Evolutionary conservation across 441 rosid species (phyloP), one percentile per base, ranked within the genome.

Genomic region (Dalechampia spathulata): DNA sequence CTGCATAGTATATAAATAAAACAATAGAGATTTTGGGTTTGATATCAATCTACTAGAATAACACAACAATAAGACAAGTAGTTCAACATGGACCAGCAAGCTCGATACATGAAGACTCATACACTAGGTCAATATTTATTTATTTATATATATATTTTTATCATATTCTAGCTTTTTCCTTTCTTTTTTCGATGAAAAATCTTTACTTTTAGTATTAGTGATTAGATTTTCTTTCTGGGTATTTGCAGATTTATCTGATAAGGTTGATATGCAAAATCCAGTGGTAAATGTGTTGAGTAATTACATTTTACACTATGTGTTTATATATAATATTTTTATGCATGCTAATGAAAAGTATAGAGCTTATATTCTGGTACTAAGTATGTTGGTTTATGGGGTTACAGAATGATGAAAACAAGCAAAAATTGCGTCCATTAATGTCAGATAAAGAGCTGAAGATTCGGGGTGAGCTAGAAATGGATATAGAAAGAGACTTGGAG

Each of bases 401-500:
- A 36, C 61, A 57, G 68, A 22, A 46, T 40, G 41, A 45, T 37
- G 7, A 57, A 39, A 57, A 43, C 17, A 40, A 64, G 15, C 42
- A 58, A 41, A 60, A 49, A 9, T 38, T 55, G 9, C 10, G 46
- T 0, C 57, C 27, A 6, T 32, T 27, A 7, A 62, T 72, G 69
- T 64, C 76, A 1, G 71, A 63, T 45, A 80, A 83, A 66, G 97
- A 86, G 69, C 40, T 58, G 63, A 79, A 72, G 73, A 78, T 90
- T 17, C 72, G 83, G 1, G 69, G 72, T 0, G 87, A 86, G 77
- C 86, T 86, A 3, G 95, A 86, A 57, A 63, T 27, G 60, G 90
- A 86, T 8, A 76, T 83, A 6, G 95, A 90, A 53, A 78, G 65
- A 52, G 71, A 75, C 52, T 67, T 90, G 72, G 97, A 90, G 75